These are phyloP conservation scores for Stenocarpella maydis DNA, from an alignment of 2,329 filamentous ascomycete species.

Conservation along the genomic window DNA sequence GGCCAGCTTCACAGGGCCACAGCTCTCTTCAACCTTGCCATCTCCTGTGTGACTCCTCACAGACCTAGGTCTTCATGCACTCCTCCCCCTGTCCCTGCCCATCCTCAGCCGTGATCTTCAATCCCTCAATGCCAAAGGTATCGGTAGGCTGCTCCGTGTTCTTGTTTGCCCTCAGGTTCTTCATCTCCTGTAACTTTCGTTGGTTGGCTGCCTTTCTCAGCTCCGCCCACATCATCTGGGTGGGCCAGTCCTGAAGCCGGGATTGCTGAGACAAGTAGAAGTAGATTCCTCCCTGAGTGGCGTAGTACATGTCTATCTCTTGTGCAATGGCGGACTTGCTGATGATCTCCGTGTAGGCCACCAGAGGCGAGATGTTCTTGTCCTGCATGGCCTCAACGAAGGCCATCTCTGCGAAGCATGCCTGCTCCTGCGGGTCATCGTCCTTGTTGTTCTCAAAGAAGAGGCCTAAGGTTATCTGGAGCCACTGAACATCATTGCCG, in stretches of 20 bases:
- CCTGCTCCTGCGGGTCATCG: background rate
- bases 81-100: background rate
- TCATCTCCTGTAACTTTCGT: background rate
- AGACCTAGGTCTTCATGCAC: rapidly evolving
- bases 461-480: background rate
- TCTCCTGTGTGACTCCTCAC: background rate
- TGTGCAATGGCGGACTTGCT: background rate
- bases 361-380: background rate
- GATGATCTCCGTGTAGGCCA: background rate
- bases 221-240: background rate
- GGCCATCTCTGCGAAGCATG: rapidly evolving
- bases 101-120: background rate
- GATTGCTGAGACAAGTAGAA: background rate
- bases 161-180: background rate
- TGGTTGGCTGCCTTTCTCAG: rapidly evolving
- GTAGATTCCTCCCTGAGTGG: background rate
- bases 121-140: rapidly evolving
- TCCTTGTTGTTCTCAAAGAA: background rate
- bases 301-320: background rate
- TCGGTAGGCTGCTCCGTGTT: background rate
- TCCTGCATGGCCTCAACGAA: background rate
- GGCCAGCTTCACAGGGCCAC: too few species aligned
- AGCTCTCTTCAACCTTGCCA: background rate
- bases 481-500: background rate
- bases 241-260: too few species aligned